Percentiles rank a stretch among this genome's conserved stretches.
phyloP scores from a whole-genome alignment of 2,329 filamentous ascomycete species.

The Fusarium piperis region DNA sequence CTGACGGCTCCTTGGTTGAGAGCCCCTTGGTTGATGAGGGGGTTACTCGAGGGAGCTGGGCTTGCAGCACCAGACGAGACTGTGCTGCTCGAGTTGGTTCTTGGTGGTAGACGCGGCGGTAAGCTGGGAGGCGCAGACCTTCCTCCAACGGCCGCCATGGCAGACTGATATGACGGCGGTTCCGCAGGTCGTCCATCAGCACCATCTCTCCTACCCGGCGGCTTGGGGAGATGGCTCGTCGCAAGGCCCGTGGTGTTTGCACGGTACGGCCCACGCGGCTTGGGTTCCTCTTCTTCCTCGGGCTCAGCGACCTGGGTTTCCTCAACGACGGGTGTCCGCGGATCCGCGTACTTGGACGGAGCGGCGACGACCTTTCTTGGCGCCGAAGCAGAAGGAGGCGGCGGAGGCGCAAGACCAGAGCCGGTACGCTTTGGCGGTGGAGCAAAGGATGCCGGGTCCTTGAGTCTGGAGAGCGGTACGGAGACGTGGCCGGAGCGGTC shows the following conservation, averaged over 20 bases:
- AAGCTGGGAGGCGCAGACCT: slow-evolving; percentile 64
- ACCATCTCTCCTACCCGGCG: slow-evolving; percentile 66
- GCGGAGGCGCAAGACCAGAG: slow-evolving; percentile 47
- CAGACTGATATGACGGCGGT: slow-evolving; percentile 45
- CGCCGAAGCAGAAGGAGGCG: slow-evolving; percentile 39
- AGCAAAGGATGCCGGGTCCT: slow-evolving; percentile 80
- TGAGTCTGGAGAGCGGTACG: slow-evolving; percentile 74
- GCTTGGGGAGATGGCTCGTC: slow-evolving; percentile 75
- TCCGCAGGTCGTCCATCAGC: slow-evolving; percentile 48
- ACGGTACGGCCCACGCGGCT: slow-evolving; percentile 72
- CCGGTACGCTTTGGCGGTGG: slow-evolving; percentile 76
- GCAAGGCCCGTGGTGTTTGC: slow-evolving; percentile 76
- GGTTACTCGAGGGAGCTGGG: slow-evolving; percentile 34
- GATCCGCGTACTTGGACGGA: slow-evolving; percentile 49
- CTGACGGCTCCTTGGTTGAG: slow-evolving; percentile 62
- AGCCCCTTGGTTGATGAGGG: slow-evolving; percentile 59
- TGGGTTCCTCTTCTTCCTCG: slow-evolving; percentile 45
- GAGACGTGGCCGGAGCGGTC: slow-evolving; percentile 52
- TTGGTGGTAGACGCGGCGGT: slow-evolving; percentile 72
- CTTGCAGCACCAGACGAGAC: slow-evolving; percentile 39
- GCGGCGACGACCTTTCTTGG: slow-evolving; percentile 43
- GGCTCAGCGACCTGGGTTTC: slow-evolving; percentile 19
- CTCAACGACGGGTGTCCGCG: slow-evolving; percentile 31
- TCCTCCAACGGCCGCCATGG: slow-evolving; percentile 37
- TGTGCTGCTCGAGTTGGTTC: slow-evolving; percentile 49